Percentiles rank a stretch among this genome's conserved stretches.
phyloP scores from a whole-genome alignment of 1,284 basidiomycete genomes.

The Vanrija pseudolonga region DNA sequence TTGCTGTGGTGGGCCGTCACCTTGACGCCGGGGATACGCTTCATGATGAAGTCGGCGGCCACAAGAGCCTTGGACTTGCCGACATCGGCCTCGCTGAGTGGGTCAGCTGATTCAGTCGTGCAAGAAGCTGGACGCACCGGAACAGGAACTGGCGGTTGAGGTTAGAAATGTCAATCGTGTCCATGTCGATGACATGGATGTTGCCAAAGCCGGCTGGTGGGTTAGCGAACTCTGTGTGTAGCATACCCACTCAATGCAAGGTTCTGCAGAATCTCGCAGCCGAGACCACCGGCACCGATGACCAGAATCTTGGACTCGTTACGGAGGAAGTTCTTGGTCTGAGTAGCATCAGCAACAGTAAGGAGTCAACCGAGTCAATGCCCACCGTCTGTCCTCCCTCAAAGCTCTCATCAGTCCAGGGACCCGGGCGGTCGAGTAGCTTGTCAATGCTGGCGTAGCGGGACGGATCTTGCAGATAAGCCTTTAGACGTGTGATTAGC shows the following conservation, averaged over 20 bases:
- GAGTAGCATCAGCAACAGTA: constrained; percentile 4
- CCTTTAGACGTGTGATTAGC: background rate
- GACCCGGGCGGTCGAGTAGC: constrained; percentile 41
- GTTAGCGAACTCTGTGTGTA: constrained; percentile 4
- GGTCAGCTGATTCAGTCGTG: background rate
- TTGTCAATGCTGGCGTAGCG: constrained; percentile 38
- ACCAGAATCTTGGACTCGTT: constrained; percentile 87
- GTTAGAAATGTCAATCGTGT: constrained; percentile 99
- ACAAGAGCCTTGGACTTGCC: constrained; percentile 90
- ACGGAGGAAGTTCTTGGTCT: constrained; percentile 86
- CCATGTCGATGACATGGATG: constrained; percentile 99
- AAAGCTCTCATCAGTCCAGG: constrained; percentile 41
- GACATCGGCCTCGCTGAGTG: constrained; percentile 64
- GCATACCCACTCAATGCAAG: constrained; percentile 62
- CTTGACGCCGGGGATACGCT: constrained; percentile 83
- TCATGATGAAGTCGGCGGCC: constrained; percentile 94
- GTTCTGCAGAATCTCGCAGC: constrained; percentile 92
- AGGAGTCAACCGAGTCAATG: constrained; percentile 3
- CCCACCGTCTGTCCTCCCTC: constrained; percentile 29
- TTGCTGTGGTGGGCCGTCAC: constrained; percentile 97
- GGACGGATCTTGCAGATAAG: constrained; percentile 24
- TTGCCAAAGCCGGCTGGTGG: constrained; percentile 81
- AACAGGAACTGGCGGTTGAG: constrained; percentile 98
- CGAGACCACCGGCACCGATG: constrained; percentile 91
- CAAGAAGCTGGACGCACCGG: constrained; percentile 57